A percentile compares a stretch with the other conserved stretches of the same genome.
Evolutionary conservation across 768 basidiomycete species (phyloP).

Genomic region (Termitomyces bulborhizus): DNA sequence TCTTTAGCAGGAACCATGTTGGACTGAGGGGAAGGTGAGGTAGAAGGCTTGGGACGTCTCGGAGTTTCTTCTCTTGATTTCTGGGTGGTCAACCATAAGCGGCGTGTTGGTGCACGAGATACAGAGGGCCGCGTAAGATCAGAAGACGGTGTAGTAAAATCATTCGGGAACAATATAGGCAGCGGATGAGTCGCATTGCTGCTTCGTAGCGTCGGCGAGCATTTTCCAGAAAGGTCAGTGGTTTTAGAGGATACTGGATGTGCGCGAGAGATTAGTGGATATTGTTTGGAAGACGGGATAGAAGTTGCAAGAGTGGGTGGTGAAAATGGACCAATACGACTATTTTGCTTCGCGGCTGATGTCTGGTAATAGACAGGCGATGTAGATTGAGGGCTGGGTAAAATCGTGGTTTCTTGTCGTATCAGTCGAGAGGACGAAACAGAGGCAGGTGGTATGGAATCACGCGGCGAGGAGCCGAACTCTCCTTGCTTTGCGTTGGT

Average conservation of each 20-base stretch:
- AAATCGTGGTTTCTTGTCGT: background rate
- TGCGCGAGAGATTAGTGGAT: background rate
- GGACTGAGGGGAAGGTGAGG: background rate
- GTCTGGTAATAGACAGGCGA: background rate
- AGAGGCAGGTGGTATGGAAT: background rate
- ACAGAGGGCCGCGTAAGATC: background rate
- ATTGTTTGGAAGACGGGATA: background rate
- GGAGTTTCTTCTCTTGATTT: background rate
- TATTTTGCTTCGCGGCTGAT: background rate
- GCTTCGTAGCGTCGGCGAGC: background rate
- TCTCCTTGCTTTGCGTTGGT: background rate
- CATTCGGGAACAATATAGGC: background rate
- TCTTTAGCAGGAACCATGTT: background rate
- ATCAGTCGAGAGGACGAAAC: slow-evolving; percentile 1
- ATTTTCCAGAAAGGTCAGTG: background rate
- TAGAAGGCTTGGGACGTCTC: background rate
- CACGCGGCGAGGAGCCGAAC: background rate
- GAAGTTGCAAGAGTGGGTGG: background rate
- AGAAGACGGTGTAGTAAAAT: background rate
- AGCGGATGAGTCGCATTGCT: background rate
- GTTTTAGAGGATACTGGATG: background rate
- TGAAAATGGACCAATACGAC: background rate
- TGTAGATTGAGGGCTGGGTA: slow-evolving; percentile 1
- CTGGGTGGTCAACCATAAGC: background rate
- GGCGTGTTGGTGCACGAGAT: background rate